A percentile compares a stretch with the other conserved stretches of the same genome.
Evolutionary conservation across 306 rosid genomes (phyloP).

Genomic region (Senna siamea): DNA sequence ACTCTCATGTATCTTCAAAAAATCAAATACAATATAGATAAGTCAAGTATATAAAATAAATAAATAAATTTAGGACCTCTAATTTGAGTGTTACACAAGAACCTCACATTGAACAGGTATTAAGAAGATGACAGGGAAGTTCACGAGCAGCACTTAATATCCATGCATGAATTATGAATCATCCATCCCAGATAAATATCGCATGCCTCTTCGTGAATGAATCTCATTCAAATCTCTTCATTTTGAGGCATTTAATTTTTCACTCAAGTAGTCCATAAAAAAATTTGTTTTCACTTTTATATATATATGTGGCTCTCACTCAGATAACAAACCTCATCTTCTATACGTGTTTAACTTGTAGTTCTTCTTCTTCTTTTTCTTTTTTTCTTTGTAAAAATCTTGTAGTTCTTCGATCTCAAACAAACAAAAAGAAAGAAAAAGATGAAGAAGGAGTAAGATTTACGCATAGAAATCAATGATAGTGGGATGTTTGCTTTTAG

Average conservation of each 20-base stretch:
- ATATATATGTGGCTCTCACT: too few species aligned
- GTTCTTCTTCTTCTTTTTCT: too few species aligned
- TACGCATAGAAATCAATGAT: neutral
- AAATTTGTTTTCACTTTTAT: too few species aligned
- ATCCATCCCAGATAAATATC: neutral
- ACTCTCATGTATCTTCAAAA: too few species aligned
- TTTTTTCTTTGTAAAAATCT: too few species aligned
- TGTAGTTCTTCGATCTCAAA: too few species aligned
- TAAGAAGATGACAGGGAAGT: constrained; percentile 33
- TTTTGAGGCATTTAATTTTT: neutral
- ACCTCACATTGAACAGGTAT: constrained; percentile 20
- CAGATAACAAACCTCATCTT: too few species aligned
- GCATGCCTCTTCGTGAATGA: constrained; percentile 21
- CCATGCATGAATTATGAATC: neutral
- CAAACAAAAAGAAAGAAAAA: neutral
- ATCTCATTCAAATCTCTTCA: constrained; percentile 1
- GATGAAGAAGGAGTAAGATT: constrained; percentile 12
- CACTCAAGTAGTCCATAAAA: too few species aligned
- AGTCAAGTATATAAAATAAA: too few species aligned
- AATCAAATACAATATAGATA: too few species aligned
- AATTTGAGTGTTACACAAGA: constrained; percentile 4
- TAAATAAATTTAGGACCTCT: constrained; percentile 30
- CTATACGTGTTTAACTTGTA: too few species aligned
- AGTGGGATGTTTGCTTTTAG: neutral
- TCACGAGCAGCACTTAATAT: constrained; percentile 13